These are phyloP conservation scores for Claviceps paspali DNA, from an alignment of 2,329 filamentous ascomycete genomes.

Conservation along the genomic window DNA sequence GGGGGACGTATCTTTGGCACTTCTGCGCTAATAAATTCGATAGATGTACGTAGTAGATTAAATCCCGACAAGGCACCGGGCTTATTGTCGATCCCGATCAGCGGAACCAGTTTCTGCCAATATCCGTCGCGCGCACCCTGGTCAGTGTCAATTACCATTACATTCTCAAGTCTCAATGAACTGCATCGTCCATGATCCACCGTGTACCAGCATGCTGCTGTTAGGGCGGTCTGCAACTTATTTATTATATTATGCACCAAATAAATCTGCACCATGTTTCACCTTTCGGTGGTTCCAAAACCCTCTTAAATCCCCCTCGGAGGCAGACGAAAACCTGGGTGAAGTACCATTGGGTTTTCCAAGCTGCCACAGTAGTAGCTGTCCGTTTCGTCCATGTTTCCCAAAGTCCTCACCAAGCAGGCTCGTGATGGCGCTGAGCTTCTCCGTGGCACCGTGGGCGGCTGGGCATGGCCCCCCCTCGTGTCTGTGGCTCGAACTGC, in stretches of 20 bases:
- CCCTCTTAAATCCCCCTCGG: background rate
- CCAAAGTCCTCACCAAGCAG: conserved; percentile 1
- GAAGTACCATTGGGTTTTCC: background rate
- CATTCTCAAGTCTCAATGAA: background rate
- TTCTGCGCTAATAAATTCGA: no score
- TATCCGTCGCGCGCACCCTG: background rate
- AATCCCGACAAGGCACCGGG: background rate
- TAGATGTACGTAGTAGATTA: no score
- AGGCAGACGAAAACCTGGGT: background rate
- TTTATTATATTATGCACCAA: background rate
- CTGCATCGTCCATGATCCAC: background rate
- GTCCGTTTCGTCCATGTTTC: conserved; percentile 1
- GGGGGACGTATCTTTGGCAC: no score
- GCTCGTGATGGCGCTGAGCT: conserved; percentile 15
- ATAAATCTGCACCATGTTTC: background rate
- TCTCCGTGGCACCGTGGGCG: conserved; percentile 26
- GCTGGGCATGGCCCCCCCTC: conserved; percentile 31
- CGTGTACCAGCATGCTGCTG: background rate
- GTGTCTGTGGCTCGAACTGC: conserved; percentile 30
- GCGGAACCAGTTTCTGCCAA: background rate
- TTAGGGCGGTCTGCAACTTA: background rate
- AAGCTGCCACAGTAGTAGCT: background rate
- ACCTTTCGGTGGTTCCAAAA: background rate
- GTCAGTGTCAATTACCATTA: conserved; percentile 1
- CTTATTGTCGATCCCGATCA: conserved; percentile 1